Percentiles rank a stretch among this genome's conserved stretches.
Evolutionary conservation across 371 early-diverging fungal genomes (phyloP).

Genomic region (Syncephalastrum monosporum): DNA sequence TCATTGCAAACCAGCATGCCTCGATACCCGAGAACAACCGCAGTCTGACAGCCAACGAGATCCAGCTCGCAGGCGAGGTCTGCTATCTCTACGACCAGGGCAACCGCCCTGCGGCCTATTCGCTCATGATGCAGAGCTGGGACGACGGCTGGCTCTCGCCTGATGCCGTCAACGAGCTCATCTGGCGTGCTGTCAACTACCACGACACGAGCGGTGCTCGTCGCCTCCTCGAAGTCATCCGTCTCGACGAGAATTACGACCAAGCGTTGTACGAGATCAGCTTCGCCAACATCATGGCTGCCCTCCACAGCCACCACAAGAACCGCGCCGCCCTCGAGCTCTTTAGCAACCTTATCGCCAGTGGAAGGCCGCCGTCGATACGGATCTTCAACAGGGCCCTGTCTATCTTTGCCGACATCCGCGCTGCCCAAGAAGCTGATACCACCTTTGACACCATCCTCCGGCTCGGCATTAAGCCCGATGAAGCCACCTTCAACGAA

Average conservation of each 20-base stretch:
- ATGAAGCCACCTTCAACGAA: constrained; percentile 47
- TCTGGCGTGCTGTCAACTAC: constrained; percentile 9
- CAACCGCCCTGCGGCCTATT: constrained; percentile 3
- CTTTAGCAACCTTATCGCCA: background rate
- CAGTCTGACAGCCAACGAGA: constrained; percentile 20
- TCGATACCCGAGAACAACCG: constrained; percentile 19
- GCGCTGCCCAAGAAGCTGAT: constrained; percentile 28
- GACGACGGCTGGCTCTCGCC: constrained; percentile 2
- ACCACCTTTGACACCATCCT: constrained; percentile 39
- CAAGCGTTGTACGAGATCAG: background rate
- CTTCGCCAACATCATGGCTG: constrained; percentile 3
- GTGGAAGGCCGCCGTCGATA: constrained; percentile 29
- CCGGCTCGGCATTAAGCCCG: constrained; percentile 37
- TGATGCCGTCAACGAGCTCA: constrained; percentile 5
- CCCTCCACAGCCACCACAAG: too few species aligned
- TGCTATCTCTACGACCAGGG: constrained; percentile 11
- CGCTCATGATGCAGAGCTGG: constrained; percentile 7
- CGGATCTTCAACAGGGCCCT: constrained; percentile 47
- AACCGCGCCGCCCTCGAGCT: background rate
- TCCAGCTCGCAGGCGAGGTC: constrained; percentile 26
- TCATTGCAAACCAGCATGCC: constrained; percentile 22
- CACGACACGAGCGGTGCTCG: background rate
- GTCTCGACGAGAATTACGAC: background rate
- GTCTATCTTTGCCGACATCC: constrained; percentile 44
- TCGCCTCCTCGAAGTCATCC: background rate